phyloP scores from a whole-genome alignment of 176 grass and related monocot species.

The Metroxylon sagu region DNA sequence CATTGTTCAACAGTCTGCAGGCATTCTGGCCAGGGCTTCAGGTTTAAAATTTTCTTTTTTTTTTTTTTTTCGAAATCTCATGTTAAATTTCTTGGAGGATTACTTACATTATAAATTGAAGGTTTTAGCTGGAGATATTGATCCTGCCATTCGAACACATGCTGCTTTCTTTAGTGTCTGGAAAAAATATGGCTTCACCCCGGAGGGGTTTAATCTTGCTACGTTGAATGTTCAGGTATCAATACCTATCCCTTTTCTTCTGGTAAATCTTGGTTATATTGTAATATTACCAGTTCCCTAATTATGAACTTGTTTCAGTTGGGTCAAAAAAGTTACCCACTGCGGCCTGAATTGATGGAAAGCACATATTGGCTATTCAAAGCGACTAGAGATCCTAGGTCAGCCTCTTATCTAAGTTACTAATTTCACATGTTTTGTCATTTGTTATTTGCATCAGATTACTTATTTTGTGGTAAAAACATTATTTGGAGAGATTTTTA shows the following conservation, averaged over 20 bases:
- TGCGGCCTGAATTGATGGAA: slow-evolving; percentile 93
- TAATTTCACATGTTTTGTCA: no score
- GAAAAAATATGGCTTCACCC: slow-evolving; percentile 96
- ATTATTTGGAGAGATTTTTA: no score
- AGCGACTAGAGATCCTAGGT: slow-evolving; percentile 96
- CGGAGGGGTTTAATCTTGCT: slow-evolving; percentile 93
- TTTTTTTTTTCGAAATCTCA: slow-evolving; percentile 9
- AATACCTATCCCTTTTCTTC: background rate
- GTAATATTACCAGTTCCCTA: background rate
- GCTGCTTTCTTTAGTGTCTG: slow-evolving; percentile 97
- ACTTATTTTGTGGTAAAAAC: no score
- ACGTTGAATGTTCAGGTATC: slow-evolving; percentile 72
- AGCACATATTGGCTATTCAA: slow-evolving; percentile 98
- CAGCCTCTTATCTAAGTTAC: slow-evolving; percentile 25
- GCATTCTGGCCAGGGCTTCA: slow-evolving; percentile 99
- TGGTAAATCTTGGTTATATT: slow-evolving; percentile 4
- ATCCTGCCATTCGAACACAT: slow-evolving; percentile 92
- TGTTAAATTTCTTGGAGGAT: slow-evolving; percentile 32
- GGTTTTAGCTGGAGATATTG: slow-evolving; percentile 99
- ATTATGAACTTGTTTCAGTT: background rate
- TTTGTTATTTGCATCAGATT: no score
- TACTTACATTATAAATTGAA: slow-evolving; percentile 80
- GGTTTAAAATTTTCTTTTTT: slow-evolving; percentile 51
- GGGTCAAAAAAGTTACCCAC: slow-evolving; percentile 84
- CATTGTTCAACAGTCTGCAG: slow-evolving; percentile 93